Evolutionary conservation across 352 stramenopile species (phyloP).

Genomic region (Achlya hypogyna): DNA sequence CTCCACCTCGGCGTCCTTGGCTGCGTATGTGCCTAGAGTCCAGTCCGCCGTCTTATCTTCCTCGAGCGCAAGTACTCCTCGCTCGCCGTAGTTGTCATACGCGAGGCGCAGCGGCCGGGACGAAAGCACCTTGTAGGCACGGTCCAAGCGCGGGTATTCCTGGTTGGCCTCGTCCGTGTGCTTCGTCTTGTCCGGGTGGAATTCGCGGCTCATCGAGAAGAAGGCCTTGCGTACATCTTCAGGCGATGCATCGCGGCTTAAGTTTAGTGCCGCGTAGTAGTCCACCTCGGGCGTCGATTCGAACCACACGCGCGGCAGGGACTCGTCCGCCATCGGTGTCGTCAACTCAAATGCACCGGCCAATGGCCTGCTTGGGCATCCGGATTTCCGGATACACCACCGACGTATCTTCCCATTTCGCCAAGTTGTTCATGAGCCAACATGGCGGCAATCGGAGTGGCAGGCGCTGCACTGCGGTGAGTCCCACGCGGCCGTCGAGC

Average conservation of each 20-base stretch:
- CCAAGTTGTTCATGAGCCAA: no score
- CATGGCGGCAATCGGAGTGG: background rate
- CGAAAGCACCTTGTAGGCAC: constrained; percentile 73
- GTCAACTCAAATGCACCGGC: background rate
- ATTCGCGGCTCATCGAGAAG: constrained; percentile 64
- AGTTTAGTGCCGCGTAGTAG: constrained; percentile 76
- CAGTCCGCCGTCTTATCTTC: constrained; percentile 43
- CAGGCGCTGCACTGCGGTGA: background rate
- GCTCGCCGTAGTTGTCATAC: constrained; percentile 72
- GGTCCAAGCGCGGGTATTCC: constrained; percentile 69
- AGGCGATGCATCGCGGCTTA: constrained; percentile 40
- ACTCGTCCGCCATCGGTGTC: background rate
- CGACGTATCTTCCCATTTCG: no score
- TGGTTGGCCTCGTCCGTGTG: constrained; percentile 52
- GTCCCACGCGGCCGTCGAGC: no score
- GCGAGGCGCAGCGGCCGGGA: constrained; percentile 53
- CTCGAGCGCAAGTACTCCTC: constrained; percentile 55
- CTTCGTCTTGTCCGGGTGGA: constrained; percentile 66
- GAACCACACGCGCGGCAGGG: constrained; percentile 6
- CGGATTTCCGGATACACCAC: background rate
- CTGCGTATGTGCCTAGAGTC: background rate
- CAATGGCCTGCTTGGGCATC: background rate
- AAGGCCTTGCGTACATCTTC: constrained; percentile 65
- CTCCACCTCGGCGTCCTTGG: constrained; percentile 28
- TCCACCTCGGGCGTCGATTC: constrained; percentile 37